Evolutionary conservation across 805 yeast genomes (phyloP), one percentile per base, ranked within the genome.

Genomic region (Ogataea methylovora): DNA sequence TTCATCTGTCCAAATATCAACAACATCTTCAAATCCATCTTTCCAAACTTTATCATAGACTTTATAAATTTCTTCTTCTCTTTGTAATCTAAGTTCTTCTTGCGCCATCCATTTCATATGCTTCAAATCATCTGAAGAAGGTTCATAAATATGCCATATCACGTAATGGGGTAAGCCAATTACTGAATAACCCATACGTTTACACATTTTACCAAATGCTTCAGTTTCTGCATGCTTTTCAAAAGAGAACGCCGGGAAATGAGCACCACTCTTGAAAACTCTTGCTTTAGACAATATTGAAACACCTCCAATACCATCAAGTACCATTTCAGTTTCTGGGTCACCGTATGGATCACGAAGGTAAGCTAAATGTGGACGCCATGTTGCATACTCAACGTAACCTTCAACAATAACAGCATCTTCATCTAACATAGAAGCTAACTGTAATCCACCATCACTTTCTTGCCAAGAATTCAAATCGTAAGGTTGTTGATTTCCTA

Each of bases 391-490:
- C 61, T 90, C 98, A 17, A 86, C 94, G 56, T 87, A 87, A 12
- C 98, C 98, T 62, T 90, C 98, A 11, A 90, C 98, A 38, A 90
- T 88, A 36, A 90, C 95, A 1, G 94, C 94, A 60, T 90, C 95
- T 58, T 88, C 97, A 51, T 82, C 90, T 37, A 90, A 65, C 4
- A 65, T 56, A 27, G 76, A 76, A 21, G 95, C 95, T 44, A 83
- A 56, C 52, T 79, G 84, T 36, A 81, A 55, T 1, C 88, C 94
- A 39, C 87, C 92, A 46, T 80, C 88, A 40, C 82, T 73, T 56
- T 83, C 94, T 51, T 78, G 84, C 94, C 92, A 83, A 21, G 88
- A 79, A 58, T 83, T 83, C 52, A 83, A 65, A 59, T 83, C 94
- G 50, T 83, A 83, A 2, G 94, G 90, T 54, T 83, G 94, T 50